Percentiles rank a stretch among this genome's conserved stretches.
Conservation (phyloP, 805 yeast genomes). For the Metschnikowia similis region DNA sequence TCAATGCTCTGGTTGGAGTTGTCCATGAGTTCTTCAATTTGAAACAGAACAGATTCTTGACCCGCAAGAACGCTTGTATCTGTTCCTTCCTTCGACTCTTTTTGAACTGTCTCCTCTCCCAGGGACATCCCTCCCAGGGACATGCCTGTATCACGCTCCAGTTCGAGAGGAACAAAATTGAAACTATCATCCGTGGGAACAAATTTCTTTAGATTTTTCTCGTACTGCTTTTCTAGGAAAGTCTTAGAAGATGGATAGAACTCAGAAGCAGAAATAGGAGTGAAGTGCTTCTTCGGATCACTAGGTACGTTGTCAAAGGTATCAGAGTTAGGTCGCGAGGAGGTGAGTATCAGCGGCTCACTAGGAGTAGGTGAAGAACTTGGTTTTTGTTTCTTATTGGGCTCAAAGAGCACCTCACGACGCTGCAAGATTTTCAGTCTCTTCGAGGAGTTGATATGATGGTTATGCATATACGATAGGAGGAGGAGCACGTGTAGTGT, state of each 20-base stretch:
- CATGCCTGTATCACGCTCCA: conserved; percentile 4
- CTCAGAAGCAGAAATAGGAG: conserved; percentile 3
- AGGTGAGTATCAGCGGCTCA: conserved; percentile 14
- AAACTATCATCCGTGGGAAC: conserved; percentile 10
- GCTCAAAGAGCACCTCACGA: conserved; percentile 15
- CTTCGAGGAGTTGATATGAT: conserved; percentile 6
- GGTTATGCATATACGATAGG: conserved; percentile 9
- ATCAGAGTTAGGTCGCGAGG: conserved; percentile 3
- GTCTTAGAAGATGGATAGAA: conserved; percentile 15
- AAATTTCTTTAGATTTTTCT: conserved; percentile 9
- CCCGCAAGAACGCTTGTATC: neutral
- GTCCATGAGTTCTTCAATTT: neutral
- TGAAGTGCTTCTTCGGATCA: neutral
- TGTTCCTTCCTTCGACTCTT: neutral
- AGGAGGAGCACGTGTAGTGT: neutral
- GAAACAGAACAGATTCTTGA: neutral
- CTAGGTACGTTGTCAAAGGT: neutral
- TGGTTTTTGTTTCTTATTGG: conserved; percentile 3
- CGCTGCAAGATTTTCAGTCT: conserved; percentile 8
- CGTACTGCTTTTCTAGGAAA: conserved; percentile 15
- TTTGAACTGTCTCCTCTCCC: neutral
- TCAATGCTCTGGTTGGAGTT: conserved; percentile 2
- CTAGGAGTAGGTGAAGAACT: conserved; percentile 8
- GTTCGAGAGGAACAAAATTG: conserved; percentile 13
- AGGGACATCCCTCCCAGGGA: neutral